These are phyloP conservation scores for Trifolium subterraneum DNA, from an alignment of 306 rosid species.

Conservation along the genomic window DNA sequence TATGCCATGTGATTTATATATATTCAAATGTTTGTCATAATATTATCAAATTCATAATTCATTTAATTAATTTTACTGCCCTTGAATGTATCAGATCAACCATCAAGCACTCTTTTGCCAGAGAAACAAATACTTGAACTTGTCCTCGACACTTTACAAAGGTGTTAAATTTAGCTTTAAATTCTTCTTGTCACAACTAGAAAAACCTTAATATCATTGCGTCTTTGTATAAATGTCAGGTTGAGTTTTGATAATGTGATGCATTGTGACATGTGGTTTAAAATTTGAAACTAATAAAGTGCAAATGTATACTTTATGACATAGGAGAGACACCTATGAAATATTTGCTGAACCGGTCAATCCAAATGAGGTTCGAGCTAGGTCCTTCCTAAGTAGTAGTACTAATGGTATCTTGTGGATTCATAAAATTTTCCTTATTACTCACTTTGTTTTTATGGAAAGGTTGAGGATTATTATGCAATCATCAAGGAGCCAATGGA, in stretches of 20 bases:
- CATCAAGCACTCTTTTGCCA: slow-evolving; percentile 46
- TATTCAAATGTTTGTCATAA: slow-evolving; percentile 14
- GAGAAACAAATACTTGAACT: slow-evolving; percentile 66
- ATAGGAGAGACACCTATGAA: slow-evolving; percentile 67
- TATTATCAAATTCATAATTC: no score
- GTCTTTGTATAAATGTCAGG: neutral
- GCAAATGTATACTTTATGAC: neutral
- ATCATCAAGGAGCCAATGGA: slow-evolving; percentile 76
- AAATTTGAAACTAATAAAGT: neutral
- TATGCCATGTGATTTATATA: neutral
- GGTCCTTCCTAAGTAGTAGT: neutral
- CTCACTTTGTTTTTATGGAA: slow-evolving; percentile 11
- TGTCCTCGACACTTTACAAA: slow-evolving; percentile 67
- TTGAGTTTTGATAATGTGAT: no score
- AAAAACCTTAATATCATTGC: neutral
- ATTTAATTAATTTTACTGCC: slow-evolving; percentile 9
- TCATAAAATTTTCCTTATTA: neutral
- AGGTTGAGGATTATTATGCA: slow-evolving; percentile 68
- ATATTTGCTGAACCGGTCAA: slow-evolving; percentile 82
- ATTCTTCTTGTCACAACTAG: neutral
- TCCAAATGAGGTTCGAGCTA: slow-evolving; percentile 57
- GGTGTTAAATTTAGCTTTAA: slow-evolving; percentile 42
- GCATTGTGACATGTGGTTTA: no score
- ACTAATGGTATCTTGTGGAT: neutral
- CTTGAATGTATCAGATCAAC: slow-evolving; percentile 45